Conservation (phyloP, 2,329 filamentous ascomycete genomes). For the Teratosphaeria viscida region DNA sequence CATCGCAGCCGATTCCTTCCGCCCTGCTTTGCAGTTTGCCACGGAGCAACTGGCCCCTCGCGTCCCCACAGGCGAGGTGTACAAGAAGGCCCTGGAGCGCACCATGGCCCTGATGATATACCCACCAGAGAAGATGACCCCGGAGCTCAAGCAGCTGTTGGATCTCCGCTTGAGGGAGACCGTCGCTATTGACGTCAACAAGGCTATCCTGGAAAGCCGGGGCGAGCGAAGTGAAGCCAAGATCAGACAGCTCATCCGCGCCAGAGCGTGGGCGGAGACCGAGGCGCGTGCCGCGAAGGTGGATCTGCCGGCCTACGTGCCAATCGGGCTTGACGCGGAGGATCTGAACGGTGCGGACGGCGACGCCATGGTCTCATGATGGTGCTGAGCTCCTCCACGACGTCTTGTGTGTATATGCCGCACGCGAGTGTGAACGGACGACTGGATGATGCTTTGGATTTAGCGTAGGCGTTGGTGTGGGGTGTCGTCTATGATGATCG, state of each 20-base stretch:
- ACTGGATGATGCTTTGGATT: background rate
- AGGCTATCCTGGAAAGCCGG: constrained; percentile 68
- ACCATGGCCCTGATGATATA: constrained; percentile 92
- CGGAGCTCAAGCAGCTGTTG: constrained; percentile 64
- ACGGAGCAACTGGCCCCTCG: constrained; percentile 77
- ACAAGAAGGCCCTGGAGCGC: constrained; percentile 76
- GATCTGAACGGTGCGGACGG: constrained; percentile 21
- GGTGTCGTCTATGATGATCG: background rate
- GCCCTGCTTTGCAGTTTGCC: constrained; percentile 74
- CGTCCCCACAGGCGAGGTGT: constrained; percentile 69
- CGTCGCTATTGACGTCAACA: constrained; percentile 83
- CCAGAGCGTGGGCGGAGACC: constrained; percentile 76
- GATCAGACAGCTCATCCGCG: constrained; percentile 68
- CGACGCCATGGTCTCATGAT: constrained; percentile 24
- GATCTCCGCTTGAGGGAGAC: constrained; percentile 68
- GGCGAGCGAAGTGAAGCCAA: constrained; percentile 67
- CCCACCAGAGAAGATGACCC: constrained; percentile 65
- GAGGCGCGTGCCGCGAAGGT: constrained; percentile 39
- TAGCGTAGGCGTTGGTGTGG: constrained; percentile 3
- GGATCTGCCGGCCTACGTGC: constrained; percentile 29
- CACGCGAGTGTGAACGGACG: background rate
- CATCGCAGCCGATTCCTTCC: constrained; percentile 59
- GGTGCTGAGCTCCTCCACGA: background rate
- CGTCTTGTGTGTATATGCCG: background rate
- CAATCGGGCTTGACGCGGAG: constrained; percentile 30